A percentile compares a stretch with the other conserved stretches of the same genome.
Conservation (phyloP, 345 rosid species). For the Mangifera indica region DNA sequence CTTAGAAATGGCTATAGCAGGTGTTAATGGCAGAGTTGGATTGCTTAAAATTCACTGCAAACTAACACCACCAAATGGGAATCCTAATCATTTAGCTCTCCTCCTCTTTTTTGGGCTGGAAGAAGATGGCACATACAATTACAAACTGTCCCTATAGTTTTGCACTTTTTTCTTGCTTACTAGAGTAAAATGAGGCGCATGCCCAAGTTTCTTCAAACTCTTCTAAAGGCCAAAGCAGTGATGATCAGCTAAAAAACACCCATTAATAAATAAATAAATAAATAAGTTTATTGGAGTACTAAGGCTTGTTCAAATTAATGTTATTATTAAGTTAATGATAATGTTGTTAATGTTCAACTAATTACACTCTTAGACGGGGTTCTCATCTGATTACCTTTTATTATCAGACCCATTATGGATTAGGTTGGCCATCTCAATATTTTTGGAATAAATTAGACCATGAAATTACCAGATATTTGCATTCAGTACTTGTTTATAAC, state of each 20-base stretch:
- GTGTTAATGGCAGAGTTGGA: constrained; percentile 30
- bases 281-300: neutral
- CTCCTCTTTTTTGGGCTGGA: constrained; percentile 27
- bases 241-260: constrained; percentile 26
- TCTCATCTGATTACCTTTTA: constrained; percentile 17
- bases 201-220: too few relatives aligned
- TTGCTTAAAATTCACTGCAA: constrained; percentile 38
- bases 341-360: constrained; percentile 10
- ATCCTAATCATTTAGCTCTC: constrained; percentile 31
- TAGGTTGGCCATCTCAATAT: constrained; percentile 12
- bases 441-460: neutral
- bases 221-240: too few relatives aligned
- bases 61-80: constrained; percentile 13
- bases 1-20: constrained; percentile 15
- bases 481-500: neutral
- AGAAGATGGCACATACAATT: constrained; percentile 15
- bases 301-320: constrained; percentile 17
- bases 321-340: constrained; percentile 17
- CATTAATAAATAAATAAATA: constrained; percentile 9
- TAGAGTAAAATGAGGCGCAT: too few relatives aligned
- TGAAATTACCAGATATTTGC: neutral
- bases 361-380: neutral
- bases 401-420: constrained; percentile 20
- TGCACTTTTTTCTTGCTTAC: constrained; percentile 8
- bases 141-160: neutral